phyloP scores from a whole-genome alignment of 2,329 filamentous ascomycete genomes.

The Fusarium brevicatenulatum region DNA sequence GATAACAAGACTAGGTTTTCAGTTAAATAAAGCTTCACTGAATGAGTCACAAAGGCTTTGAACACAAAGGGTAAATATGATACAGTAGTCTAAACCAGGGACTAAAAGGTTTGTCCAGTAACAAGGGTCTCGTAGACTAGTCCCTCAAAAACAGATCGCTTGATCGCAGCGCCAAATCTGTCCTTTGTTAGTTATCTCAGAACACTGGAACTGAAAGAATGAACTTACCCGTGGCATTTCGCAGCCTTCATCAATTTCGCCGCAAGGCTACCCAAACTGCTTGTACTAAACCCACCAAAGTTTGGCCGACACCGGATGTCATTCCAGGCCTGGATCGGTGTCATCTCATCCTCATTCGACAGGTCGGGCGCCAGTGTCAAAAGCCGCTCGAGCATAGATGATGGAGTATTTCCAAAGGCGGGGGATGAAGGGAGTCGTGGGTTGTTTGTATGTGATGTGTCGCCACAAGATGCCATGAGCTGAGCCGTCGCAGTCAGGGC shows the following conservation, averaged over 20 bases:
- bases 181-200: accelerated
- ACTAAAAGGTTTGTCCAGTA: not conserved
- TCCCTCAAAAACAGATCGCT: constrained; percentile 19
- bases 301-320: constrained; percentile 9
- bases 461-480: constrained; percentile 1
- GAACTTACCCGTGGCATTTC: constrained; percentile 21
- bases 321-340: constrained; percentile 25
- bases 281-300: not conserved
- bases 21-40: no score
- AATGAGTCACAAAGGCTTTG: no score
- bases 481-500: constrained; percentile 18
- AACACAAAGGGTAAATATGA: not conserved
- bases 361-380: constrained; percentile 15
- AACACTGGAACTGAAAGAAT: accelerated
- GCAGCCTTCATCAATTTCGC: constrained; percentile 3
- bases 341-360: constrained; percentile 17
- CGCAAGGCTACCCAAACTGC: not conserved
- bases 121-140: constrained; percentile 9
- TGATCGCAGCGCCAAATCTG: constrained; percentile 22
- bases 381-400: constrained; percentile 2
- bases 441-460: not conserved
- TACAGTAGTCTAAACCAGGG: not conserved
- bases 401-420: not conserved
- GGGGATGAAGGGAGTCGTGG: not conserved
- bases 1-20: no score